Evolutionary conservation across 495 filamentous ascomycete genomes (phyloP).

Genomic region (Hypomontagnella monticulosa): DNA sequence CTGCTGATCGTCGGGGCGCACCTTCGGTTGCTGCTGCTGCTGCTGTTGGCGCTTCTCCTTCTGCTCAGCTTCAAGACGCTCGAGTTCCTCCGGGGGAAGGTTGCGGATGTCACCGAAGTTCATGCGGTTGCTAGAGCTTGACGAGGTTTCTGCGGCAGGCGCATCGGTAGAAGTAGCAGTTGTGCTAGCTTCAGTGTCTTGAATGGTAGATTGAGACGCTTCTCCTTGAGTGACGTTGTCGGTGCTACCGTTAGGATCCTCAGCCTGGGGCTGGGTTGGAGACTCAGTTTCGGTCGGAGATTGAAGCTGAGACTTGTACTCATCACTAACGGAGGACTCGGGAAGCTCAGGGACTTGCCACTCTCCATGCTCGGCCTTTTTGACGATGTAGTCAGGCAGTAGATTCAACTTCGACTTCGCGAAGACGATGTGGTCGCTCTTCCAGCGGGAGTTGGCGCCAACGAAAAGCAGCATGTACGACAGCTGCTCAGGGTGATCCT

Average conservation of each 20-base stretch:
- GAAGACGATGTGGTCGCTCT: slow-evolving; percentile 37
- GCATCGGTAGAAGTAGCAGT: background rate
- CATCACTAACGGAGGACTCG: slow-evolving; percentile 18
- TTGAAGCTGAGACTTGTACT: too few species aligned
- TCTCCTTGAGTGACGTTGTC: background rate
- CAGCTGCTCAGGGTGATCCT: slow-evolving; percentile 21
- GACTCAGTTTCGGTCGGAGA: too few species aligned
- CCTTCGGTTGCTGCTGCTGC: background rate
- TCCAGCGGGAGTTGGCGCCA: slow-evolving; percentile 37
- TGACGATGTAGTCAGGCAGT: slow-evolving; percentile 37
- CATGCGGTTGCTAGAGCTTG: slow-evolving; percentile 1
- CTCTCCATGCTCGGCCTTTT: slow-evolving; percentile 40
- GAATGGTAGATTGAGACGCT: background rate
- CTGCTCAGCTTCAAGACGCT: slow-evolving; percentile 2
- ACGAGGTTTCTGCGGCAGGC: background rate
- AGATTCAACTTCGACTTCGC: slow-evolving; percentile 33
- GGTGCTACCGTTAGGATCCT: background rate
- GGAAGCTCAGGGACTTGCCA: slow-evolving; percentile 33
- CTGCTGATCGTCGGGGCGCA: background rate
- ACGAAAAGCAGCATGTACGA: slow-evolving; percentile 31
- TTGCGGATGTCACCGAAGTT: slow-evolving; percentile 21
- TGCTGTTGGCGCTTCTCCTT: background rate
- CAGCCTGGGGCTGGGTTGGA: slow-evolving; percentile 18
- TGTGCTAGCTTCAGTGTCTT: background rate
- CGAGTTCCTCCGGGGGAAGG: slow-evolving; percentile 6